Evolutionary conservation across 2,329 filamentous ascomycete species (phyloP), one percentile per base, ranked within the genome.

Genomic region (Aureobasidium sp.): DNA sequence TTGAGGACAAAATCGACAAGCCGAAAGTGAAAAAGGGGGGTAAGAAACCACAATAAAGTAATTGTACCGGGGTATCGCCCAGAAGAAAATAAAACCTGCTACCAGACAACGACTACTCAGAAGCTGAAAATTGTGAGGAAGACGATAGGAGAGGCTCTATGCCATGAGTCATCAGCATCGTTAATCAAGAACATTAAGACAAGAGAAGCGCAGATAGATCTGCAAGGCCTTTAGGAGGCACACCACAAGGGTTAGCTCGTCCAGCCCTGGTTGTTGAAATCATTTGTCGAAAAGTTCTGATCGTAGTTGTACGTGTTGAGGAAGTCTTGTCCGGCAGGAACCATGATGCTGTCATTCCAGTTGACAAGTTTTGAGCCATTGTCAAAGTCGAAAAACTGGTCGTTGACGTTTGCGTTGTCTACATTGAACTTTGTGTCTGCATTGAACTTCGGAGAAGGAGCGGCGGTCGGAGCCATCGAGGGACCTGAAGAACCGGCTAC

Each of bases 331-430:
- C 66, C 67, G 27, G 70, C 67, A 3, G 72, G 67, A 62, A 66
- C 70, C 62, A 72, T 62, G 4, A 70, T 71, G 37, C 70, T 69
- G 60, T 73, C 71, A 23, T 66, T 68, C 72, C 71, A 73, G 55
- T 26, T 68, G 66, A 61, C 71, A n/a, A 44, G 59, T 50, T 57
- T 62, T 32, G 64, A 55, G 26, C 58, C 29, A 52, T 42, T 52
- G 39, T 62, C n/a, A 64, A 72, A 70, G 44, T 62, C 66, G 29
- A 61, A 51, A 32, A 59, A 62, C 37, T 66, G 62, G 41, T 68
- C 65, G 57, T 63, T 66, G 10, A 60, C 61, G 39, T 67, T 67
- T 29, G 67, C 64, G 52, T 65, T 66, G n/a, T 60, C 57, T 36
- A 36, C 65, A 52, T 59, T 65, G 15, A 62, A 64, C 42, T 68